phyloP scores from a whole-genome alignment of 73 alveolate species.

The Paramecium sonneborni region DNA sequence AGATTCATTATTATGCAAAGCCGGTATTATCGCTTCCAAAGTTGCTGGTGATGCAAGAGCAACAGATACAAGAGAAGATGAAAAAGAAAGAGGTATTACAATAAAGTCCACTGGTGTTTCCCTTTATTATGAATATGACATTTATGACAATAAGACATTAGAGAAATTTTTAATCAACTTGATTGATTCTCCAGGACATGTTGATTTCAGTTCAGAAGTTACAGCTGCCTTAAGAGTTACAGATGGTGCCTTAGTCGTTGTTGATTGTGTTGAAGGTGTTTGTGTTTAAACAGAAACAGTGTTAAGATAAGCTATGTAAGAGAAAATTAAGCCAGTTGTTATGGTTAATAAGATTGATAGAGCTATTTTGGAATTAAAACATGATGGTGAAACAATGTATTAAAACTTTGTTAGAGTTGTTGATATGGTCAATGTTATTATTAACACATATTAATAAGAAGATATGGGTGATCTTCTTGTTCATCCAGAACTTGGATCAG shows the following conservation, averaged over 20 bases:
- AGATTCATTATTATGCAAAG: slow-evolving; percentile 91
- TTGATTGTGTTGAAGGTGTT: slow-evolving; percentile 98
- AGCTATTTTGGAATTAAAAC: slow-evolving; percentile 85
- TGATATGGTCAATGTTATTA: slow-evolving; percentile 97
- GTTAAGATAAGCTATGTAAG: slow-evolving; percentile 97
- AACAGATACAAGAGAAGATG: slow-evolving; percentile 99
- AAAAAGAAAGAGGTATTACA: slow-evolving; percentile 99
- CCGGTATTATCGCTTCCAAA: slow-evolving; percentile 98
- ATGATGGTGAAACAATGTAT: slow-evolving; percentile 94
- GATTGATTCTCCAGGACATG: slow-evolving; percentile 99
- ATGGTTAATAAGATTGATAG: slow-evolving; percentile 97
- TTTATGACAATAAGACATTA: slow-evolving; percentile 58
- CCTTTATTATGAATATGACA: slow-evolving; percentile 92
- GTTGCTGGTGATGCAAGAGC: slow-evolving; percentile 98
- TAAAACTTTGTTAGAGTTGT: slow-evolving; percentile 89
- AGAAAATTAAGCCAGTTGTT: slow-evolving; percentile 98
- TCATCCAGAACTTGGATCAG: slow-evolving; percentile 96
- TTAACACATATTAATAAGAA: slow-evolving; percentile 88
- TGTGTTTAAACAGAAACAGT: slow-evolving; percentile 98
- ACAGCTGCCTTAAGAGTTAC: slow-evolving; percentile 99
- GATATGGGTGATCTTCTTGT: slow-evolving; percentile 86
- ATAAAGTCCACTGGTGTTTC: slow-evolving; percentile 99
- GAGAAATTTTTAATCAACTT: slow-evolving; percentile 90
- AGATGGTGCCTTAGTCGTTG: slow-evolving; percentile 99
- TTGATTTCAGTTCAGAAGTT: slow-evolving; percentile 98